These are phyloP conservation scores for Poterioochromonas sp. DNA, from an alignment of 352 stramenopile species.

Conservation along the genomic window DNA sequence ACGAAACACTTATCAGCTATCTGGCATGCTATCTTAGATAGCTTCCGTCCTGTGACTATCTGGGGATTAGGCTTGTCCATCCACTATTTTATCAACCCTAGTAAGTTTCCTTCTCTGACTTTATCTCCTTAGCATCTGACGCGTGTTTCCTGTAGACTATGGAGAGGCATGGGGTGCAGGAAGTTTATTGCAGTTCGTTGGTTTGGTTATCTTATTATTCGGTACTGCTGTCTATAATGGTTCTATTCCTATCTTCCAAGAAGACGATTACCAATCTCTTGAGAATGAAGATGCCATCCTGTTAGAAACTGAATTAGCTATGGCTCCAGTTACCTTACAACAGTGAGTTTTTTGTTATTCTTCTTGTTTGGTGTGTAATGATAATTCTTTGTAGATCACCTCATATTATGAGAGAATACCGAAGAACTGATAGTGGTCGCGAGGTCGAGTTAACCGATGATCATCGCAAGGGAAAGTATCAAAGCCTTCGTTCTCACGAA, in stretches of 20 bases:
- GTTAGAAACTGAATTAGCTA: too few species aligned
- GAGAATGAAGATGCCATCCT: too few species aligned
- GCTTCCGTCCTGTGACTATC: conserved; percentile 90
- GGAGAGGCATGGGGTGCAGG: conserved; percentile 86
- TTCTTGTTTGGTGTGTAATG: too few species aligned
- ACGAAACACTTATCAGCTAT: conserved; percentile 90
- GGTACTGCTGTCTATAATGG: conserved; percentile 94
- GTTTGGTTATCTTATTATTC: conserved; percentile 81
- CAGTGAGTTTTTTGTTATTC: too few species aligned
- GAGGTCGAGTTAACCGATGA: too few species aligned
- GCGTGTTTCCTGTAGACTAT: conserved; percentile 49
- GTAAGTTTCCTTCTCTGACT: neutral
- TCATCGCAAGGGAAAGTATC: too few species aligned
- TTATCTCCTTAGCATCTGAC: neutral
- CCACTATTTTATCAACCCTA: conserved; percentile 49
- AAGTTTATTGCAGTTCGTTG: conserved; percentile 82
- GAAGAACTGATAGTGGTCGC: too few species aligned
- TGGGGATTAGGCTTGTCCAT: conserved; percentile 81
- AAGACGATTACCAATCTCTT: too few species aligned
- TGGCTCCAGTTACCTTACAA: too few species aligned
- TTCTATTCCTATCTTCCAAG: conserved; percentile 43
- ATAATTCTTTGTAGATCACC: too few species aligned
- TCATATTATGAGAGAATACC: too few species aligned
- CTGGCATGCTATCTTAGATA: conserved; percentile 95
- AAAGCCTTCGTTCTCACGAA: too few species aligned